Evolutionary conservation across 805 yeast genomes (phyloP).

Genomic region (Candida mattraensis): DNA sequence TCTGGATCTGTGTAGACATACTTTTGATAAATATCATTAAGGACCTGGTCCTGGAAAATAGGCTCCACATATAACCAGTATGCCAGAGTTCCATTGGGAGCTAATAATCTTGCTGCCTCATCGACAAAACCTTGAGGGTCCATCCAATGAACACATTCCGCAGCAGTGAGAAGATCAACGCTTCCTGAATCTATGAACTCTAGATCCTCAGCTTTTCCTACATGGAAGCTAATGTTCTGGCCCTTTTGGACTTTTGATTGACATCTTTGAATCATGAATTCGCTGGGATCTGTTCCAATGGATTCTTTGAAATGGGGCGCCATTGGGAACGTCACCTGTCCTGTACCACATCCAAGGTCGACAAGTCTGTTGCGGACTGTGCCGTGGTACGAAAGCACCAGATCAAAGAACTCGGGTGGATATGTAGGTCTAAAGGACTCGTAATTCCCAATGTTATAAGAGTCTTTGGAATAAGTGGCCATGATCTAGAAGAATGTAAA

Average conservation of each 20-base stretch:
- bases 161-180: slow-evolving; percentile 68
- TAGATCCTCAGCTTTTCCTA: slow-evolving; percentile 31
- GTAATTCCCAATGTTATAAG: slow-evolving; percentile 53
- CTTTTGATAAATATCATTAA: slow-evolving; percentile 51
- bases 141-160: slow-evolving; percentile 83
- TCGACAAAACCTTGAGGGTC: slow-evolving; percentile 38
- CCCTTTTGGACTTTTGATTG: slow-evolving; percentile 4
- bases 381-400: slow-evolving; percentile 38
- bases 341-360: slow-evolving; percentile 83
- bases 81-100: slow-evolving; percentile 64
- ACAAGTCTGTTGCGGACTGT: slow-evolving; percentile 38
- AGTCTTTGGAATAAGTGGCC: slow-evolving; percentile 55
- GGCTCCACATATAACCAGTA: slow-evolving; percentile 79
- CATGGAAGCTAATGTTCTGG: slow-evolving; percentile 20
- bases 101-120: slow-evolving; percentile 49
- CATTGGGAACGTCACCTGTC: slow-evolving; percentile 63
- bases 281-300: slow-evolving; percentile 64
- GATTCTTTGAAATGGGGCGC: slow-evolving; percentile 45
- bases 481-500: too few relatives aligned
- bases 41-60: slow-evolving; percentile 46
- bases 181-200: slow-evolving; percentile 26
- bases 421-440: slow-evolving; percentile 62
- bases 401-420: slow-evolving; percentile 46
- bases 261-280: slow-evolving; percentile 54
- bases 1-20: slow-evolving; percentile 49